These are phyloP conservation scores for Fremontodendron californicum DNA, from an alignment of 345 rosid genomes.

Conservation along the genomic window DNA sequence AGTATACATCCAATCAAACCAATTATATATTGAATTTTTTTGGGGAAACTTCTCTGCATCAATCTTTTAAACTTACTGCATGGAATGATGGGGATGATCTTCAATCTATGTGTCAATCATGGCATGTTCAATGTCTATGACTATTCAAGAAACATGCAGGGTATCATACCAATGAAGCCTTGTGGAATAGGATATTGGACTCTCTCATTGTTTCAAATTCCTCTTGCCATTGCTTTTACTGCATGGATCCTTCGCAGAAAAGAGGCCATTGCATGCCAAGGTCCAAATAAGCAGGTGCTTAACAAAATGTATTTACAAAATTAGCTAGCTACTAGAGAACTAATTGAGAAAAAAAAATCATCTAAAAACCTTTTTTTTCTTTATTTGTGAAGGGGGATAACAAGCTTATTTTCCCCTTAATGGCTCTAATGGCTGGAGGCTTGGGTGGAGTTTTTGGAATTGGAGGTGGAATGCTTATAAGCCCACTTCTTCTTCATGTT, in stretches of 20 bases:
- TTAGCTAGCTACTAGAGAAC: not conserved
- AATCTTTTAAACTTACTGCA: not conserved
- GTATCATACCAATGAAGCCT: slow-evolving; percentile 47
- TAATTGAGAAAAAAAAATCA: not conserved
- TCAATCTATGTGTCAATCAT: not conserved
- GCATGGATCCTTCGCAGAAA: slow-evolving; percentile 50
- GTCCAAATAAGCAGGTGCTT: slow-evolving; percentile 32
- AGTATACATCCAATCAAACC: not conserved
- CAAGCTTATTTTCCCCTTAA: slow-evolving; percentile 51
- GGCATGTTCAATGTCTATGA: not conserved
- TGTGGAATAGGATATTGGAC: slow-evolving; percentile 72
- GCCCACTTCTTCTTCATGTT: slow-evolving; percentile 87
- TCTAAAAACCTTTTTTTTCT: not conserved
- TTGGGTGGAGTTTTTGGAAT: slow-evolving; percentile 86
- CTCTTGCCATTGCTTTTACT: slow-evolving; percentile 69
- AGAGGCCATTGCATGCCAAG: slow-evolving; percentile 28
- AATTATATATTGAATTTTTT: not conserved
- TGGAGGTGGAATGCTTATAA: slow-evolving; percentile 92
- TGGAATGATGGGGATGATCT: not conserved
- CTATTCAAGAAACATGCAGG: slow-evolving; percentile 30
- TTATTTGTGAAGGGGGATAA: slow-evolving; percentile 33
- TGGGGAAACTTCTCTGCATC: too few species aligned
- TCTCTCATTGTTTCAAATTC: slow-evolving; percentile 66
- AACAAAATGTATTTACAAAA: not conserved
- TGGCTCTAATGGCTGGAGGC: slow-evolving; percentile 74